Evolutionary conservation across 257 asterid species (phyloP).

Genomic region (Solanum chaucha): DNA sequence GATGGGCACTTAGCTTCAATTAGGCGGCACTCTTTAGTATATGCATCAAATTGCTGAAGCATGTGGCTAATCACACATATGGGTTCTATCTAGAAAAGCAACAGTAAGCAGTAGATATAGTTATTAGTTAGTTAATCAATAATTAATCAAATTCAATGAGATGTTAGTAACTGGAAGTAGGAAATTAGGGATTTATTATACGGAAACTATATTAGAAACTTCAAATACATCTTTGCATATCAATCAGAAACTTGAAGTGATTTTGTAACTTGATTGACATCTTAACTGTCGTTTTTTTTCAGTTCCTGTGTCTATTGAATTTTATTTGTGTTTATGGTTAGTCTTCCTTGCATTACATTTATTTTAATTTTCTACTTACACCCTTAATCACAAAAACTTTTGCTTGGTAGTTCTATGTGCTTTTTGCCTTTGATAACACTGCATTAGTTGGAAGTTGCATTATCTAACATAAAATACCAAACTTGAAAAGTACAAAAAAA

Average conservation of each 20-base stretch:
- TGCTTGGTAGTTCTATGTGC: background rate
- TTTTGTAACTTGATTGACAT: background rate
- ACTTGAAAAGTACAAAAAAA: background rate
- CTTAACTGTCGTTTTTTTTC: background rate
- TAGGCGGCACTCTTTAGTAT: too few species aligned
- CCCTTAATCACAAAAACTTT: background rate
- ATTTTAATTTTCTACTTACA: background rate
- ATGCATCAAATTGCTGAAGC: too few species aligned
- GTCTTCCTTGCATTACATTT: background rate
- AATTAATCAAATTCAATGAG: background rate
- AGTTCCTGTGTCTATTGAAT: background rate
- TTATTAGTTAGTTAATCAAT: background rate
- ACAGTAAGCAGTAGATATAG: background rate
- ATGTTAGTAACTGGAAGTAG: background rate
- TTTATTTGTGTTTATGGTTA: background rate
- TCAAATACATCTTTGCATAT: background rate
- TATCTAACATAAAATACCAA: background rate
- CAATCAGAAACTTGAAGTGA: background rate
- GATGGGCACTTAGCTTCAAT: too few species aligned
- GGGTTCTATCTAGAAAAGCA: too few species aligned
- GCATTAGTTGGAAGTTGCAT: background rate
- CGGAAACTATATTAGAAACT: background rate
- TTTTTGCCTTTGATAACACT: background rate
- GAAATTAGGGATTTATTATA: background rate
- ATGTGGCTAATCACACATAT: too few species aligned